Conservation (phyloP, 2,329 filamentous ascomycete species). For the Stenocarpella maydis region DNA sequence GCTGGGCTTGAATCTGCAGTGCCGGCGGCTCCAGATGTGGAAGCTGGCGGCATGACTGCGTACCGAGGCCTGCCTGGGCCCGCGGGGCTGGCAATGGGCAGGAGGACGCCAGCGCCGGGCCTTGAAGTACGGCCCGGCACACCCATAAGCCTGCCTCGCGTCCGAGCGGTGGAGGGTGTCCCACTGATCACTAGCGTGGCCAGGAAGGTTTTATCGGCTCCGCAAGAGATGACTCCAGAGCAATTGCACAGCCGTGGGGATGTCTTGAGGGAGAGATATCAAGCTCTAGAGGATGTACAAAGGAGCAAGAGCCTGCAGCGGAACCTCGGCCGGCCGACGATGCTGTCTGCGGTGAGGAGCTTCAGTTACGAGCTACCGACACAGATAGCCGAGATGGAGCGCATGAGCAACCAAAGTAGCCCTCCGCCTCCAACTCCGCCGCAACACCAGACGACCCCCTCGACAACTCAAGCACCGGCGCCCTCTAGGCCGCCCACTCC, state of each 20-base stretch:
- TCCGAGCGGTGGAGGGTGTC: constrained; percentile 4
- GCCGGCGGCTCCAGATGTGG: not conserved
- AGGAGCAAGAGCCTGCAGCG: constrained; percentile 11
- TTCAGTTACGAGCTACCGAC: constrained; percentile 32
- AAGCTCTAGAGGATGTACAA: constrained; percentile 31
- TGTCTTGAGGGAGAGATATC: constrained; percentile 31
- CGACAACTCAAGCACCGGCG: not conserved
- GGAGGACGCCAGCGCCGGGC: constrained; percentile 22
- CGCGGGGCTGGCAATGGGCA: not conserved
- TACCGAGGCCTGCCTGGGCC: constrained; percentile 26
- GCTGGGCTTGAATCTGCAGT: constrained; percentile 7
- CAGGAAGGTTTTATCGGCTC: not conserved
- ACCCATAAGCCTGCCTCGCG: not conserved
- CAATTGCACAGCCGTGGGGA: constrained; percentile 23
- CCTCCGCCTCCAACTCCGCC: constrained; percentile 7
- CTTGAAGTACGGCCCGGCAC: constrained; percentile 19
- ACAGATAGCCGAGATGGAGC: constrained; percentile 32
- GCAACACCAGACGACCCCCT: not conserved
- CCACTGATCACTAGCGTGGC: not conserved
- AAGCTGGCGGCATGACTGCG: constrained; percentile 7
- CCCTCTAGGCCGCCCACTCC: not conserved
- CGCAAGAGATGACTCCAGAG: not conserved
- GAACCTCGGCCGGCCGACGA: constrained; percentile 19
- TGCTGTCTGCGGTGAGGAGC: constrained; percentile 30
- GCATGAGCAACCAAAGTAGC: constrained; percentile 26